phyloP scores from a whole-genome alignment of 306 rosid species.

The Pterocarpus macrocarpus region DNA sequence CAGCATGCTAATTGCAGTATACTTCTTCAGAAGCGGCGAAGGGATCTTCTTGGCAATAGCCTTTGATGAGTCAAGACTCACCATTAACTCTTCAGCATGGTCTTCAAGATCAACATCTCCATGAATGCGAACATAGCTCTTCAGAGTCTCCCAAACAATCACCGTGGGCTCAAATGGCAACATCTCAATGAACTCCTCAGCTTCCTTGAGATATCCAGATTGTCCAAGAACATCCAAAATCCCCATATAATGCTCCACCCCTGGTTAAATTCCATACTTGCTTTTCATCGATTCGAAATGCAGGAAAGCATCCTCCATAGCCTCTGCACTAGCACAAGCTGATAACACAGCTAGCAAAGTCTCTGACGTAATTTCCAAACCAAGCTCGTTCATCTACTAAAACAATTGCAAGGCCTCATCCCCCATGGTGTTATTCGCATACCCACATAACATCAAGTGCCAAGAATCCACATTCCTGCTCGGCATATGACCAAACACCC shows the following conservation, averaged over 20 bases:
- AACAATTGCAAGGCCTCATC: slow-evolving; percentile 86
- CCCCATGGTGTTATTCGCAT: slow-evolving; percentile 77
- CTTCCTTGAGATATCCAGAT: slow-evolving; percentile 81
- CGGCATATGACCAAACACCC: slow-evolving; percentile 90
- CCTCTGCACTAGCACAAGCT: slow-evolving; percentile 88
- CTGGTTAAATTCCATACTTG: slow-evolving; percentile 33
- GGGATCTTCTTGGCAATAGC: slow-evolving; percentile 63
- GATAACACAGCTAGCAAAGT: slow-evolving; percentile 74
- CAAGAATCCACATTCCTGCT: slow-evolving; percentile 74
- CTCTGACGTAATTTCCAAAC: slow-evolving; percentile 67
- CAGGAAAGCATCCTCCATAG: slow-evolving; percentile 80
- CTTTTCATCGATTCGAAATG: slow-evolving; percentile 76
- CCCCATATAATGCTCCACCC: slow-evolving; percentile 74
- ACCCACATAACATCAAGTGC: slow-evolving; percentile 77
- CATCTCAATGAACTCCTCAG: slow-evolving; percentile 66
- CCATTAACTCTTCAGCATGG: slow-evolving; percentile 72
- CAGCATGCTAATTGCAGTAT: slow-evolving; percentile 73
- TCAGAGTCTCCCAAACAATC: slow-evolving; percentile 69
- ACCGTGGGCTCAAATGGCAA: slow-evolving; percentile 71
- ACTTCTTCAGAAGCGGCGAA: slow-evolving; percentile 81
- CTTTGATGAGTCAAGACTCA: slow-evolving; percentile 72
- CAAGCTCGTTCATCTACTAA: slow-evolving; percentile 78
- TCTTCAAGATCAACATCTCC: slow-evolving; percentile 89
- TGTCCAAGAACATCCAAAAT: slow-evolving; percentile 81
- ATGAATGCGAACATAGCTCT: slow-evolving; percentile 73